These are phyloP conservation scores for Ilyonectria destructans DNA, from an alignment of 2,329 filamentous ascomycete species.

Conservation along the genomic window DNA sequence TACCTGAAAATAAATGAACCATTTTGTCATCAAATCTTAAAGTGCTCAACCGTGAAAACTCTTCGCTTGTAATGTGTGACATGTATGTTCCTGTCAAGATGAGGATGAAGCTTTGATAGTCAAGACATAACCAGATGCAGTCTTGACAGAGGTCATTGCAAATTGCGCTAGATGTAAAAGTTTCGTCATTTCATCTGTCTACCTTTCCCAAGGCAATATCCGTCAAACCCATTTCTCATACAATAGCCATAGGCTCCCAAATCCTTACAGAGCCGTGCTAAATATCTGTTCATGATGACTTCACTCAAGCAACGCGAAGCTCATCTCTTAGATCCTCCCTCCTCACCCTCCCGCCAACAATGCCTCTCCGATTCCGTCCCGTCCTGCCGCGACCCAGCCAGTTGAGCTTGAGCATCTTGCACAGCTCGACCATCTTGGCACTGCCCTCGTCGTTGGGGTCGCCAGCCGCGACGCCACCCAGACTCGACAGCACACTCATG, in stretches of 20 bases:
- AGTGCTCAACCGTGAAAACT: neutral
- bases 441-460: constrained; percentile 79
- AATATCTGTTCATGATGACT: neutral
- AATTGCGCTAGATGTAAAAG: no score
- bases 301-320: constrained; percentile 56
- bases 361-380: constrained; percentile 89
- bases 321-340: constrained; percentile 62
- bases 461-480: constrained; percentile 69
- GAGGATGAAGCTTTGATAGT: no score
- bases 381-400: constrained; percentile 94
- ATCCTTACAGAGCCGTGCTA: neutral
- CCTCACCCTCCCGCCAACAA: constrained; percentile 80
- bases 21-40: neutral
- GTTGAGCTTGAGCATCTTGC: constrained; percentile 92
- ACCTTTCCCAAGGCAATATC: neutral
- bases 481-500: constrained; percentile 88
- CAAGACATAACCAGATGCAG: no score
- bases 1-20: neutral
- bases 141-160: no score
- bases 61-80: neutral
- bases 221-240: neutral
- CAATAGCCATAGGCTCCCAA: neutral
- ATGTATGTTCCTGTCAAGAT: no score
- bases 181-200: neutral
- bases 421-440: constrained; percentile 85